Evolutionary conservation across 2,329 filamentous ascomycete species (phyloP), one percentile per base, ranked within the genome.

Genomic region (Penicillium expansum): DNA sequence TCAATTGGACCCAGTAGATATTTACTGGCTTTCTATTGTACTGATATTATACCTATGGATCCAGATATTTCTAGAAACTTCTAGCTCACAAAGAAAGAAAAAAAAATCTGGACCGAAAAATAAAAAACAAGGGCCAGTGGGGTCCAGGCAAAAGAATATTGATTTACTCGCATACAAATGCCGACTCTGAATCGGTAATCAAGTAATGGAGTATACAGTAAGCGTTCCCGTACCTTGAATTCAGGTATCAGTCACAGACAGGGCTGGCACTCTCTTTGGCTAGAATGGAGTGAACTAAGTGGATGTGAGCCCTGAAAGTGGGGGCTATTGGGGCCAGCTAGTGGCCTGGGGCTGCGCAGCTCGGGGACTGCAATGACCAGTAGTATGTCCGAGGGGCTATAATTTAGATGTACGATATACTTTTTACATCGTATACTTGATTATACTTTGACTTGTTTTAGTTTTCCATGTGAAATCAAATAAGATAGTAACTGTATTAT

Each of bases 281-380:
- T 50, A 24, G 22, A 56, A 51, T 10, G 37, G 51, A 43, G 50
- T 52, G 54, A 63, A 65, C 64, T 61, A 64, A 63, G 64, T 67
- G 64, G 62, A 60, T 63, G 56, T 58, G 59, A 67, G 64, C 63
- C 63, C 63, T 67, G 64, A 65, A 66, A 61, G 64, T 67, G 64
- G 64, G 64, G 52, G 38, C 14, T 2, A 48, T 38, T 22, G 38
- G 38, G 29, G 29, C 27, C 29, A 33, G 35, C 51, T 61, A 49
- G 39, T 51, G 50, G 54, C 51, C 50, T 58, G 47, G 42, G 55
- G 33, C 45, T 61, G 54, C 56, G 59, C 56, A 59, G 58, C 54
- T 61, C 55, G 58, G 49, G 39, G 30, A 32, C 27, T 49, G 32
- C 20, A 33, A 20, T 24, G 37, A 13, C 48, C 42, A 52, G 48